These are phyloP conservation scores for Candida piceae DNA, from an alignment of 805 yeast species.

Conservation along the genomic window DNA sequence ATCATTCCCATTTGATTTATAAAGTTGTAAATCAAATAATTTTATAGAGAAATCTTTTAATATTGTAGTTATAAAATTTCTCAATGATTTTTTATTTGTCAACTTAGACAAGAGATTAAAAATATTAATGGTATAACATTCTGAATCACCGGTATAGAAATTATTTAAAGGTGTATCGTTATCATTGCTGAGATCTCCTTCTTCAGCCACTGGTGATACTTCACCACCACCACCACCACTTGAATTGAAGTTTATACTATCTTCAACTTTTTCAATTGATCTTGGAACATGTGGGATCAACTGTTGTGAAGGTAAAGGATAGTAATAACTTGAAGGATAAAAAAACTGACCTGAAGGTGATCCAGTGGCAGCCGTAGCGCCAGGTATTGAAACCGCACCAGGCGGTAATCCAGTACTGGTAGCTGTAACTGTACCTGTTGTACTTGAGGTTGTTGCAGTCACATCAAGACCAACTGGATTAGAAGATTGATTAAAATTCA, in stretches of 20 bases:
- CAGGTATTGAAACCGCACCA: background rate
- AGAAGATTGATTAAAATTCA: background rate
- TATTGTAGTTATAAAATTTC: background rate
- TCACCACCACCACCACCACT: no score
- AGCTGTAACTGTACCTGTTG: background rate
- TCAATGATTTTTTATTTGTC: conserved; percentile 7
- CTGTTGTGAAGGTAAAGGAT: conserved; percentile 3
- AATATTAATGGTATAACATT: conserved; percentile 9
- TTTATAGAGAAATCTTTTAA: background rate
- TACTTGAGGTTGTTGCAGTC: background rate
- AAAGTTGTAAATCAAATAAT: conserved; percentile 12
- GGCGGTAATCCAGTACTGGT: background rate
- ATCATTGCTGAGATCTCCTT: no score
- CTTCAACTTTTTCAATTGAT: background rate
- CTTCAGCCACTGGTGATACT: no score
- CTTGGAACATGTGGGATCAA: background rate
- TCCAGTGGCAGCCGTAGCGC: background rate
- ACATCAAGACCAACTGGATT: background rate
- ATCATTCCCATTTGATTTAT: conserved; percentile 16
- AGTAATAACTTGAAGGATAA: conserved; percentile 2
- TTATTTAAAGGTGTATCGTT: no score
- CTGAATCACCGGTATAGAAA: background rate
- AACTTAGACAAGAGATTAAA: conserved; percentile 12
- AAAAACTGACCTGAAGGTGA: no score
- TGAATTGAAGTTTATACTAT: background rate